Percentiles rank a stretch among this genome's conserved stretches.
Conservation (phyloP, 441 rosid genomes). For the Euphorbia celastroides region DNA sequence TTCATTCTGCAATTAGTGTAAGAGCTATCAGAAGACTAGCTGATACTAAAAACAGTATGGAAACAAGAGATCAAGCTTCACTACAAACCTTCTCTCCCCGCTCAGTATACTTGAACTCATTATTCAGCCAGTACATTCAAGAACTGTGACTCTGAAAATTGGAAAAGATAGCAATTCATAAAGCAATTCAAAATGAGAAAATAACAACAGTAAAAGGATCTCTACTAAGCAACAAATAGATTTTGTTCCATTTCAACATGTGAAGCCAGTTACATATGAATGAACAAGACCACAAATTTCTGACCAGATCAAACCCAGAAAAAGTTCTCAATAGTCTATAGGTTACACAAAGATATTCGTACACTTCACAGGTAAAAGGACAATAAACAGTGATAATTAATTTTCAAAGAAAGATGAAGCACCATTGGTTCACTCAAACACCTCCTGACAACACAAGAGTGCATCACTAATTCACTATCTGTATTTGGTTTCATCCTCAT, state of each 20-base stretch:
- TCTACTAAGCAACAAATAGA: neutral
- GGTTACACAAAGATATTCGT: neutral
- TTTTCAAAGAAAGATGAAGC: neutral
- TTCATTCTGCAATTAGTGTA: neutral
- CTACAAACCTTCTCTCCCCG: conserved; percentile 60
- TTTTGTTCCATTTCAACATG: neutral
- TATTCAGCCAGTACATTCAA: conserved; percentile 48
- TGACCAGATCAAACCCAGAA: neutral
- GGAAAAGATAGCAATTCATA: conserved; percentile 15
- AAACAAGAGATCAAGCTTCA: neutral
- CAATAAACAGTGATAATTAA: neutral
- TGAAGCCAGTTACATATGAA: neutral
- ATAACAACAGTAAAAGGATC: neutral
- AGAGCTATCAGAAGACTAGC: neutral
- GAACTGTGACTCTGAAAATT: conserved; percentile 27
- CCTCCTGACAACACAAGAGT: neutral
- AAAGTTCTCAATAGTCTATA: neutral
- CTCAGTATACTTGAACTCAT: conserved; percentile 54
- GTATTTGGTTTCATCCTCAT: neutral
- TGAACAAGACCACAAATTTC: neutral
- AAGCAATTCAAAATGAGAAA: conserved; percentile 1
- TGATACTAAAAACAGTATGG: neutral
- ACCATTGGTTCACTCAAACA: neutral
- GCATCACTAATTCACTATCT: neutral
- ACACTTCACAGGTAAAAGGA: neutral